phyloP scores from a whole-genome alignment of 345 rosid species.

The Kandelia obovata region DNA sequence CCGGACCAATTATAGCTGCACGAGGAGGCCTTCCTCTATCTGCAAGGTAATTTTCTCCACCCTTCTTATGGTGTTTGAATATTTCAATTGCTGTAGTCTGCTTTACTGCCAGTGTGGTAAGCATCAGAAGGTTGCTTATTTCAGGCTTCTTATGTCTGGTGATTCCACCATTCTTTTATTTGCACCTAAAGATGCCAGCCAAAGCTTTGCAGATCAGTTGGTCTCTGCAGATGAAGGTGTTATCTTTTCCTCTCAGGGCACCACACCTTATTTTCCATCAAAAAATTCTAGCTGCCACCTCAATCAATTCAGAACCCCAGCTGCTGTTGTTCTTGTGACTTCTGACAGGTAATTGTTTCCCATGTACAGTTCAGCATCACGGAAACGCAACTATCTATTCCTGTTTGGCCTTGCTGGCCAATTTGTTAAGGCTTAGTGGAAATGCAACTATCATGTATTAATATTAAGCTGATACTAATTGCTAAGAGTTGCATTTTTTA shows the following conservation, averaged over 20 bases:
- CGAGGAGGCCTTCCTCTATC: conserved; percentile 33
- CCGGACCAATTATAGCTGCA: conserved; percentile 32
- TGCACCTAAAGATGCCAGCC: conserved; percentile 27
- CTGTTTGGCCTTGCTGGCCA: too few relatives aligned
- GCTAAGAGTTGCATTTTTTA: too few relatives aligned
- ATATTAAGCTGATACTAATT: too few relatives aligned
- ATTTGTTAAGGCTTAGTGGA: too few relatives aligned
- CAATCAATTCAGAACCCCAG: conserved; percentile 20
- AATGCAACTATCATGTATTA: too few relatives aligned
- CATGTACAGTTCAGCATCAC: too few relatives aligned
- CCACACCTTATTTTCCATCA: conserved; percentile 26
- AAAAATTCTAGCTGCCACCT: not conserved
- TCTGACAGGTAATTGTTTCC: conserved; percentile 27
- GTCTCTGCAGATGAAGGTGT: conserved; percentile 30
- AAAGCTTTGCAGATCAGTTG: conserved; percentile 22
- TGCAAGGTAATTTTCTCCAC: conserved; percentile 17
- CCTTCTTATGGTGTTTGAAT: not conserved
- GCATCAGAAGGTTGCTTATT: conserved; percentile 12
- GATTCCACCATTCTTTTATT: conserved; percentile 27
- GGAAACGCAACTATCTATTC: too few relatives aligned
- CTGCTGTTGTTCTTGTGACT: conserved; percentile 24
- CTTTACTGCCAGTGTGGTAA: conserved; percentile 2
- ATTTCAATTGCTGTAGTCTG: not conserved
- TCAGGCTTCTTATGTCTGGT: conserved; percentile 30
- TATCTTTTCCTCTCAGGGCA: conserved; percentile 24